These are phyloP conservation scores for Myrica gale DNA, from an alignment of 306 rosid species.

Conservation along the genomic window DNA sequence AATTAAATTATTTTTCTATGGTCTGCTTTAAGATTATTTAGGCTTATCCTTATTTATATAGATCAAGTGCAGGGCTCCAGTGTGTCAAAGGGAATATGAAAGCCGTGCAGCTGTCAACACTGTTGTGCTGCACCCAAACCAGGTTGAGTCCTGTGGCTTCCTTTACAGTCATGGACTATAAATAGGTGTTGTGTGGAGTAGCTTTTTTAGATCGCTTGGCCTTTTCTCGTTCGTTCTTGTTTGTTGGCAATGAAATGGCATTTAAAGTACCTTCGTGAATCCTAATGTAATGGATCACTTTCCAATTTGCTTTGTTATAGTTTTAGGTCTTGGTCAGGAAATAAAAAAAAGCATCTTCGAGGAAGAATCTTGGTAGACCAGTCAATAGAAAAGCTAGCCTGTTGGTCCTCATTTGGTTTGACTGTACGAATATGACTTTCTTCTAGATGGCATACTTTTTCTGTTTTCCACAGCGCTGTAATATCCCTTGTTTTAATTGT, in stretches of 20 bases:
- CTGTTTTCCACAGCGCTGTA: neutral
- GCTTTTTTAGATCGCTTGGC: constrained; percentile 2
- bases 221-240: constrained; percentile 10
- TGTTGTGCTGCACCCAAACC: constrained; percentile 96
- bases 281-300: neutral
- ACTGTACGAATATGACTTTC: neutral
- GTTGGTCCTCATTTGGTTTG: neutral
- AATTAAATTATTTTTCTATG: constrained; percentile 2
- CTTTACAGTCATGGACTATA: constrained; percentile 14
- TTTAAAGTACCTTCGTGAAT: neutral
- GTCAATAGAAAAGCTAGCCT: neutral
- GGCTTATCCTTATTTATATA: constrained; percentile 23
- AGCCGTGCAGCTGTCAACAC: constrained; percentile 97
- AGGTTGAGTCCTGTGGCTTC: constrained; percentile 49
- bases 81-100: constrained; percentile 98
- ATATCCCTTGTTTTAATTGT: neutral
- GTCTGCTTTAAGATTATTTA: constrained; percentile 6
- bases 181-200: constrained; percentile 8
- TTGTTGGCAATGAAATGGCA: constrained; percentile 9
- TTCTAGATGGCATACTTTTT: neutral
- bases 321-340: neutral
- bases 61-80: constrained; percentile 74
- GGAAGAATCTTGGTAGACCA: neutral
- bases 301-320: neutral
- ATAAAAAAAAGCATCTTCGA: neutral